Percentiles rank a stretch among this genome's conserved stretches.
Conservation (phyloP, 257 asterid species). For the Penstemon eatonii region DNA sequence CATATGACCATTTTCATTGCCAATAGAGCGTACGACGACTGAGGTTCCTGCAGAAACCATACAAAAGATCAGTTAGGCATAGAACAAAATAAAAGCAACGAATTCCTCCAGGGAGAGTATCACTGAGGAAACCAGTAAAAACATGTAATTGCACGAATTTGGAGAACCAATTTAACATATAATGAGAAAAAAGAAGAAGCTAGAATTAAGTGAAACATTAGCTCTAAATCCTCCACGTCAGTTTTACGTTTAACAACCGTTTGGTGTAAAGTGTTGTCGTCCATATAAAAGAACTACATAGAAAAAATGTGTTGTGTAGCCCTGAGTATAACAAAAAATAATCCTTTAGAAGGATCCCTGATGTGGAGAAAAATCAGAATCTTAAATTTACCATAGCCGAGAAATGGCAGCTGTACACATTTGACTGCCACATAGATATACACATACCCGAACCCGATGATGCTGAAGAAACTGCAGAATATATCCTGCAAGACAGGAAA, state of each 20-base stretch:
- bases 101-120: neutral
- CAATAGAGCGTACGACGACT: slow-evolving; percentile 76
- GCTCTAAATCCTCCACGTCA: slow-evolving; percentile 97
- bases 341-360: slow-evolving; percentile 98
- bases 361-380: slow-evolving; percentile 21
- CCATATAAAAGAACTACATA: slow-evolving; percentile 96
- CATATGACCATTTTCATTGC: slow-evolving; percentile 75
- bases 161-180: neutral
- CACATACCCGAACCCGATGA: slow-evolving; percentile 62
- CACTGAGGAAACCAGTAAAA: neutral
- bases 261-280: slow-evolving; percentile 94
- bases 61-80: neutral
- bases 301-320: slow-evolving; percentile 95
- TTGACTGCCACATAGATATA: slow-evolving; percentile 13
- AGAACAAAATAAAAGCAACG: slow-evolving; percentile 8
- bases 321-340: slow-evolving; percentile 91
- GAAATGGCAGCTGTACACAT: slow-evolving; percentile 22
- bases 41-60: slow-evolving; percentile 67
- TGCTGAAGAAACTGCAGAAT: slow-evolving; percentile 97
- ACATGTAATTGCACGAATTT: neutral
- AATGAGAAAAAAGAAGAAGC: neutral
- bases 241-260: slow-evolving; percentile 98
- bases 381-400: neutral
- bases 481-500: slow-evolving; percentile 67
- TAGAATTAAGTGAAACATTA: slow-evolving; percentile 75